Evolutionary conservation across 2,329 filamentous ascomycete genomes (phyloP), one percentile per base, ranked within the genome.

Genomic region (Exutisphaerella laricina): DNA sequence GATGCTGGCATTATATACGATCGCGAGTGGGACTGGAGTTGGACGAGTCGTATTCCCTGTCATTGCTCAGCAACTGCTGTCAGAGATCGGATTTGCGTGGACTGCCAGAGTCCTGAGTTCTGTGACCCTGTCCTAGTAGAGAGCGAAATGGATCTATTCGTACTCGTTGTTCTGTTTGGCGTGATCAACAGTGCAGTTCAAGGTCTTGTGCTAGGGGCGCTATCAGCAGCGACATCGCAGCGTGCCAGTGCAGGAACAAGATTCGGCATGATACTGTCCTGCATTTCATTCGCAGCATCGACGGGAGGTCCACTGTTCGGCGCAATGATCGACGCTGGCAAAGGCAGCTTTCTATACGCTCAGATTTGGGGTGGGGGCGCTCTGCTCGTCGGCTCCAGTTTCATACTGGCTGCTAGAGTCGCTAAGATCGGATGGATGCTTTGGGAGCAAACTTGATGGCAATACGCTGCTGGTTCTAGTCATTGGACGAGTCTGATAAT

Each of bases 11-110:
- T 49, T 61, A 3, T 60, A 58, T 1, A 41, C 80, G 6, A 70
- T 70, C 9, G 75, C 79, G 0, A 73, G 72, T 0, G 82, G 82
- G 1, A 77, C 75, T 18, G 72, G 73, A 0, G 74, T 74, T 0
- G 82, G 81, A 1, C 80, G 80, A 0, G 63, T 83, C 10, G 67
- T 84, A 2, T 85, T 80, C 56, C 80, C 81, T 0, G 66, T 76
- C 2, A 58, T 72, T n/a, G 64, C 66, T 1, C 53, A 63, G 10
- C 71, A 78, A 40, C 61, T 83, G 8, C 62, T 82, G 1, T 74
- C 78, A 0, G 66, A 65, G 12, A 64, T 83, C 3, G 81, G 81
- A 0, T 84, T 82, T 54, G 67, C 68, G 0, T 84, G 79, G 78
- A 80, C 80, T 0, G 70, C 81, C 14, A 68, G 80, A 0, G 70